Conservation (phyloP, 1,284 basidiomycete species). For the Cystobasidium sp. region DNA sequence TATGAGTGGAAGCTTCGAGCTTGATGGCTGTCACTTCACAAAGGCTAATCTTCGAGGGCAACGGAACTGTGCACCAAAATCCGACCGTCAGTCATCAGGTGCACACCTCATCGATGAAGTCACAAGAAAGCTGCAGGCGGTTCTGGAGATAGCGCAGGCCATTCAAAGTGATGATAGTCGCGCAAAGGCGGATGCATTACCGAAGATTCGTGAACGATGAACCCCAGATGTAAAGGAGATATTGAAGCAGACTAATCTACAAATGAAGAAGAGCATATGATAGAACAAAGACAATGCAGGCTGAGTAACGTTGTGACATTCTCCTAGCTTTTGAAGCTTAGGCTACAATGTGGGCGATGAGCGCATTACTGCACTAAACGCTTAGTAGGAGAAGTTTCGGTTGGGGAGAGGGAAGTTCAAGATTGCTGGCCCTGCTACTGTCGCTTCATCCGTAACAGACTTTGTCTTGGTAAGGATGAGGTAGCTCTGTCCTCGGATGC, state of each 20-base stretch:
- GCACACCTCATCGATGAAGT: no score
- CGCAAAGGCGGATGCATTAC: not conserved
- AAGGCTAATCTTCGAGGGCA: no score
- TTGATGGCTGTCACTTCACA: no score
- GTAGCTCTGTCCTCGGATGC: conserved; percentile 40
- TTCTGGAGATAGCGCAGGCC: no score
- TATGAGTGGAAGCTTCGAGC: no score
- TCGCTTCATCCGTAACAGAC: conserved; percentile 58
- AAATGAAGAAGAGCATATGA: not conserved
- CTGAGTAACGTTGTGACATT: not conserved
- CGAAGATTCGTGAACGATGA: not conserved
- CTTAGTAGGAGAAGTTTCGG: conserved; percentile 27
- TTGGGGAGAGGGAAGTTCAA: conserved; percentile 47
- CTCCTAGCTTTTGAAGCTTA: not conserved
- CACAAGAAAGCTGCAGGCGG: no score
- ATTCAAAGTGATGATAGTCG: not conserved
- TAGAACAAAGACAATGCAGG: not conserved
- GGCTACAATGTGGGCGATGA: not conserved
- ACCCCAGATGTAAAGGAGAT: not conserved
- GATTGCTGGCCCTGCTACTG: conserved; percentile 62
- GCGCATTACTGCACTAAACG: not conserved
- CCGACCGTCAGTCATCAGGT: no score
- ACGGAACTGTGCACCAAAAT: no score
- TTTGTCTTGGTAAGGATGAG: conserved; percentile 49
- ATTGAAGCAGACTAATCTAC: not conserved